A percentile compares a stretch with the other conserved stretches of the same genome.
phyloP scores from a whole-genome alignment of 257 asterid species.

The Solanum gandarillasii region DNA sequence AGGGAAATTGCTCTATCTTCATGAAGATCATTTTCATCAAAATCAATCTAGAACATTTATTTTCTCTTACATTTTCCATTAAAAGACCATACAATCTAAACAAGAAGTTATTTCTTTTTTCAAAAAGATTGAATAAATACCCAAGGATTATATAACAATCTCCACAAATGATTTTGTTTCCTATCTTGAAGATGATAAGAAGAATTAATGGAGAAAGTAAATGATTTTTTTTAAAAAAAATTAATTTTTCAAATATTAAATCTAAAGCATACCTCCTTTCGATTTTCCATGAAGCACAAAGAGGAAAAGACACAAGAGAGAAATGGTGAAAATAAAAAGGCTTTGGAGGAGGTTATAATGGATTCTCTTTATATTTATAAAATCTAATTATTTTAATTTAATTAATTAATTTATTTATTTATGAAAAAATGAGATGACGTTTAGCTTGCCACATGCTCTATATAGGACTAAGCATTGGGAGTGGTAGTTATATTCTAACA shows the following conservation, averaged over 20 bases:
- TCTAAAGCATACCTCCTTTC: background rate
- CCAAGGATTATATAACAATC: background rate
- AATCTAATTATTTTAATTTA: background rate
- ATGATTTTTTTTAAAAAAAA: background rate
- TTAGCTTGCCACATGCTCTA: background rate
- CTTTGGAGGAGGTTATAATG: background rate
- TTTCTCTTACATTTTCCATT: background rate
- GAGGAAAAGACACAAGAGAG: background rate
- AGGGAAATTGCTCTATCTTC: background rate
- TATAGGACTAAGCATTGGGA: background rate
- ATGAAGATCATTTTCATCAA: background rate
- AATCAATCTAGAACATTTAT: background rate
- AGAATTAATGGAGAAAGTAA: background rate
- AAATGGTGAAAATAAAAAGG: background rate
- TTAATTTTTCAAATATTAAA: background rate
- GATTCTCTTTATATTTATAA: background rate
- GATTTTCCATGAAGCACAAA: background rate
- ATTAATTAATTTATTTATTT: background rate
- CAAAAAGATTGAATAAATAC: background rate
- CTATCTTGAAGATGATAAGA: background rate
- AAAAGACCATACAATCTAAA: background rate
- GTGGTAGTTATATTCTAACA: background rate
- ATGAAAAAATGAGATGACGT: background rate
- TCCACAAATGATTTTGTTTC: background rate
- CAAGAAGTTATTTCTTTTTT: too few relatives aligned